Conservation (phyloP, 108 stramenopile species). For the Schizochytrium sp. region DNA sequence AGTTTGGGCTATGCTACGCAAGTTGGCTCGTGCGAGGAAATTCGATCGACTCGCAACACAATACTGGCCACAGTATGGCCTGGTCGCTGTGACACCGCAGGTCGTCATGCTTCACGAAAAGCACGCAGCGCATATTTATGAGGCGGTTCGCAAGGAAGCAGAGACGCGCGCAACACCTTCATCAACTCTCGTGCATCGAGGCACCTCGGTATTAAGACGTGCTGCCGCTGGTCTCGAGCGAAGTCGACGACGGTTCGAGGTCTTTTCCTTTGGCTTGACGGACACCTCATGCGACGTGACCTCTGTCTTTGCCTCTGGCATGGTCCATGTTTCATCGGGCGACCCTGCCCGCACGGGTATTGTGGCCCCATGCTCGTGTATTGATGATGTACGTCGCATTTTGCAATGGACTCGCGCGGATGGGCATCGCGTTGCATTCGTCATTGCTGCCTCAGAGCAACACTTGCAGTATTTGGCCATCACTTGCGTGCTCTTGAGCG, state of each 20-base stretch:
- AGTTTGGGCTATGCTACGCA: too few relatives aligned
- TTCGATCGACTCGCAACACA: too few relatives aligned
- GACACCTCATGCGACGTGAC: neutral
- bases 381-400: neutral
- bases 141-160: neutral
- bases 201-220: neutral
- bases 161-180: neutral
- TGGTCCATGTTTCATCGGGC: neutral
- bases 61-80: neutral
- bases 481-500: neutral
- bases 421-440: neutral
- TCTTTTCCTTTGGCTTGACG: neutral
- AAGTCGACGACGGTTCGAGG: neutral
- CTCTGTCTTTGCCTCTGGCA: neutral
- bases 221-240: neutral
- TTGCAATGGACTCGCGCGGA: neutral
- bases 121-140: neutral
- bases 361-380: neutral
- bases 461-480: neutral
- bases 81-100: neutral
- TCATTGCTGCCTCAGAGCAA: neutral
- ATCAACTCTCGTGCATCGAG: neutral
- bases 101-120: neutral
- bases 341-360: neutral
- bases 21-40: too few relatives aligned